phyloP scores from a whole-genome alignment of 345 rosid species.

The Brassica juncea region DNA sequence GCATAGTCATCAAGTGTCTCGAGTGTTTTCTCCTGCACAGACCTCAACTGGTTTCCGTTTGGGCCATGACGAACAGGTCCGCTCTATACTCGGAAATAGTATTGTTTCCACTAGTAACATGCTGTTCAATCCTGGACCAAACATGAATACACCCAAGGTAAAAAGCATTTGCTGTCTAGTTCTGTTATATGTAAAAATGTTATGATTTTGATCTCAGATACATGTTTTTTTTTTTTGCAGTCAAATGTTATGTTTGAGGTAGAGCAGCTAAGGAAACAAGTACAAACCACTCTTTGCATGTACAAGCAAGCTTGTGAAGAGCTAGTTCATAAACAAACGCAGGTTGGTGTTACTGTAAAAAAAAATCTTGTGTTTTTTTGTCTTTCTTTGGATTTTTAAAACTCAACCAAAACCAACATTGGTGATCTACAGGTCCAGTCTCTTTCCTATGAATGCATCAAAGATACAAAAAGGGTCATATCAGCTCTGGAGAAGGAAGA shows the following conservation, averaged over 20 bases:
- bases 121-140: constrained; percentile 20
- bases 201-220: background rate
- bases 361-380: background rate
- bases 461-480: background rate
- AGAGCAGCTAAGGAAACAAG: background rate
- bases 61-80: constrained; percentile 31
- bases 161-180: background rate
- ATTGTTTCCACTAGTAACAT: constrained; percentile 10
- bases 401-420: background rate
- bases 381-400: background rate
- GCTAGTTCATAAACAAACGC: background rate
- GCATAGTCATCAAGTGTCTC: constrained; percentile 24
- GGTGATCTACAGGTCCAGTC: background rate
- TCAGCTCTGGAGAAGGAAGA: background rate
- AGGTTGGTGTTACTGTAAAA: background rate
- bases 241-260: background rate
- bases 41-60: constrained; percentile 21
- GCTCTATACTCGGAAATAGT: constrained; percentile 31
- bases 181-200: background rate
- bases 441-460: background rate
- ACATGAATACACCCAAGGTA: constrained; percentile 31
- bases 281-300: background rate
- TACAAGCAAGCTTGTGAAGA: background rate
- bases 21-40: constrained; percentile 35
- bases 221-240: background rate